A percentile compares a stretch with the other conserved stretches of the same genome.
Evolutionary conservation across 345 rosid species (phyloP).

Genomic region (Hypericum perforatum): DNA sequence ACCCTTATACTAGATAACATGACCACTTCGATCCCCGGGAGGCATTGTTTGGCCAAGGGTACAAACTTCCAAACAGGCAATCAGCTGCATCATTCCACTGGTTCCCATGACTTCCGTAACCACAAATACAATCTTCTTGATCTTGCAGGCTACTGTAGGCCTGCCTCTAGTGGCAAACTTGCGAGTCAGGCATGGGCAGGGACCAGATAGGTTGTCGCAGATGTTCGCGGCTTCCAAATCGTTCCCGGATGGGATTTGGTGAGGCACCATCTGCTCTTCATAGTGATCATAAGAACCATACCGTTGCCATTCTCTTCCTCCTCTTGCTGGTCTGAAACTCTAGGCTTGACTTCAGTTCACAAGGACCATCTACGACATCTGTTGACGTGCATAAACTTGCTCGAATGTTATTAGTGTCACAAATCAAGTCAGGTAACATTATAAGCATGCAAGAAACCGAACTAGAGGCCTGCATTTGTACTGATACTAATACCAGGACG

Average conservation of each 20-base stretch:
- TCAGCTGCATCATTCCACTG: slow-evolving; percentile 54
- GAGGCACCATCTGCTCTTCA: slow-evolving; percentile 15
- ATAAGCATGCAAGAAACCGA: too few species aligned
- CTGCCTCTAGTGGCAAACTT: slow-evolving; percentile 14
- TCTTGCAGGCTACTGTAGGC: slow-evolving; percentile 11
- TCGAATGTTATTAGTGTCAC: too few species aligned
- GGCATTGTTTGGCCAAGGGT: slow-evolving; percentile 26
- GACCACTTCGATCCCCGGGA: slow-evolving; percentile 8
- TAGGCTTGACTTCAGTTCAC: background rate
- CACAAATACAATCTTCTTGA: slow-evolving; percentile 16
- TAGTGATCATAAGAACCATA: slow-evolving; percentile 9
- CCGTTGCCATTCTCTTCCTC: slow-evolving; percentile 7
- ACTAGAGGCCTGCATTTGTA: too few species aligned
- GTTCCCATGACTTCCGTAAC: slow-evolving; percentile 8
- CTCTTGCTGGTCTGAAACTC: slow-evolving; percentile 8
- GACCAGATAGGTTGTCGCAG: slow-evolving; percentile 63
- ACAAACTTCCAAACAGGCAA: slow-evolving; percentile 56
- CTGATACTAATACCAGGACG: too few species aligned
- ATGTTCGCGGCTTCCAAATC: slow-evolving; percentile 75
- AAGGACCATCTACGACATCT: too few species aligned
- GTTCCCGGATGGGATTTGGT: slow-evolving; percentile 53
- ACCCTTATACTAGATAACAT: slow-evolving; percentile 3
- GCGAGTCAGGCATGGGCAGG: slow-evolving; percentile 57
- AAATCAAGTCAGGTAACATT: too few species aligned
- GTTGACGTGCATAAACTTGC: too few species aligned